Evolutionary conservation across 768 basidiomycete species (phyloP), one percentile per base, ranked within the genome.

Genomic region (Inosperma sp.): DNA sequence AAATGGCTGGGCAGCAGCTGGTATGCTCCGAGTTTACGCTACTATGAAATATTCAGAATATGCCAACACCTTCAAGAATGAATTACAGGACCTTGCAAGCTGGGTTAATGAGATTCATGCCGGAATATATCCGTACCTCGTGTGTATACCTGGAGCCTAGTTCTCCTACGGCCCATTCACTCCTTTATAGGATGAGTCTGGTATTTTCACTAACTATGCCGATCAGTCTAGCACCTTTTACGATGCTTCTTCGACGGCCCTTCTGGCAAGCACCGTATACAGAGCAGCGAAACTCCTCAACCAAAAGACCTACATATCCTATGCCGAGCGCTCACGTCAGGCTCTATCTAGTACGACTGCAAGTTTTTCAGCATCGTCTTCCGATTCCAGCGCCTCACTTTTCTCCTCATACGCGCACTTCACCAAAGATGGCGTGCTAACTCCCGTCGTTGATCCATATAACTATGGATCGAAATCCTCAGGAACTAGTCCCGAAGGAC

Each of bases 1-100:
- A 0, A 93, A 93, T 50, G 92, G 73, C 3, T 95, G 93, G 93
- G 93, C 87, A 0, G 88, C 89, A 0, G 86, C 82, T 14, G 92
- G 93, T 1, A 92, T 92, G 78, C 71, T 89, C 8, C 83, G 92
- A 5, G 92, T 93, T 3, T 72, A 87, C 1, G 82, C 79, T 2
- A 92, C 88, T 1, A 83, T 92, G 51, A 72, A 78, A 56, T 68
- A 78, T 26, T 87, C 87, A 0, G 67, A 75, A 42, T 88, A 72
- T 53, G 69, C 76, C 1, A 68, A 68, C 25, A 61, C 66, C 6
- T 65, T 89, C 52, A 61, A 72, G 44, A 67, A 60, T 13, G 70
- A 89, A 62, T 78, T 81, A 55, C 68, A 64, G 0, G 80, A 88
- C 50, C 72, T 93, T 7, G 69, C 69, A 1, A 65, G 63, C 14